Base-by-base conservation (phyloP, 306 rosid genomes). In the Vicia villosa region DNA sequence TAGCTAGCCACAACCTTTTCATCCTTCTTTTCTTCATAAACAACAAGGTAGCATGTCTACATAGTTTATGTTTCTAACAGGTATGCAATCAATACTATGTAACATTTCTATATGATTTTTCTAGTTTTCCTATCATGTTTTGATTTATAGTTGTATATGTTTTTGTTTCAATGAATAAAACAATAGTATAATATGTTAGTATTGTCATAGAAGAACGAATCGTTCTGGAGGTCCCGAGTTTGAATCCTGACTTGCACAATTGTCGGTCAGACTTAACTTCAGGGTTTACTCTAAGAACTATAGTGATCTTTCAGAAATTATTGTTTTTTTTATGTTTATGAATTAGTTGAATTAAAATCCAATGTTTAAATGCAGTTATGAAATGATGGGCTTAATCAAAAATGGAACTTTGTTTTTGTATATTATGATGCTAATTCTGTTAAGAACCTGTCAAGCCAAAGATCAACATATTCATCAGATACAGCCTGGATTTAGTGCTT, bases 401-500 rank as follows among this genome's bases (percentile, higher is more conserved):
- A 12, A 41, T 62, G 76, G 83, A 37, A 61, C 68, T 60, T 19
- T 76, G 60, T 42, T 79, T 30, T 40, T 92, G 32, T 47, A 1
- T 69, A 21, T 82, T 66, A 57, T 82, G n/a, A 26, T 80, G 69
- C 80, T 84, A 10, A 38, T 58, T 28, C 67, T 55, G 22, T 66
- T 79, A 3, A 70, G 40, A 72, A 66, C 84, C 13, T 82, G 82
- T 59, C n/a, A 65, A 3, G 89, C 86, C 43, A 82, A 86, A 15
- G 73, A 72, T 60, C 83, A 80, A 62, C 76, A 46, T 14, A 47
- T 77, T n/a, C 73, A 71, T 52, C 37, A 61, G 9, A 84, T 93
- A 61, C 36, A 47, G 42, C 91, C 86, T 10, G 90, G 91, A 4
- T 86, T 83, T 70, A 42, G 62, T 46, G 89, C 88, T 20, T 83